Evolutionary conservation across 2,329 filamentous ascomycete species (phyloP).

Genomic region (Ophiocordyceps australis): DNA sequence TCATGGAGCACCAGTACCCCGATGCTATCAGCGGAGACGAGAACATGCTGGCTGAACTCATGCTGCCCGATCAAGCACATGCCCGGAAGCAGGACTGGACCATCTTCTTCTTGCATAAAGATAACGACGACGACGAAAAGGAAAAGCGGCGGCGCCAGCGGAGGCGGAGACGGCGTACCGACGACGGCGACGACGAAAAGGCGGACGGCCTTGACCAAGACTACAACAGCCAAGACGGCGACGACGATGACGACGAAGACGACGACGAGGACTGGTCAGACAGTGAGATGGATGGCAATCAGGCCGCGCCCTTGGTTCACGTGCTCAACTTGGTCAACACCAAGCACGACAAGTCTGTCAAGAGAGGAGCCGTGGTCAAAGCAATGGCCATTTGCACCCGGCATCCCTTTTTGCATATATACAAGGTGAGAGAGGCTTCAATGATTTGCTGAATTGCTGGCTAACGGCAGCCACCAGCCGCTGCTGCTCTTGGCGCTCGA

Average conservation of each 20-base stretch:
- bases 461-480: constrained; percentile 33
- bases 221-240: constrained; percentile 24
- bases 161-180: constrained; percentile 30
- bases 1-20: constrained; percentile 98
- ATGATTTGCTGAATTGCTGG: not conserved
- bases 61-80: constrained; percentile 95
- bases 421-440: constrained; percentile 47
- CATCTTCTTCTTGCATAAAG: constrained; percentile 96
- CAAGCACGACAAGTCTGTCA: constrained; percentile 84
- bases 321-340: constrained; percentile 96
- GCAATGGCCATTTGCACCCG: constrained; percentile 98
- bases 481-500: constrained; percentile 79
- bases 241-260: constrained; percentile 29
- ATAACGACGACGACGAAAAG: constrained; percentile 37
- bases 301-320: constrained; percentile 87
- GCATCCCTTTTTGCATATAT: constrained; percentile 95
- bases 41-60: constrained; percentile 93
- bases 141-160: constrained; percentile 29
- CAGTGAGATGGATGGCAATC: constrained; percentile 48
- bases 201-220: constrained; percentile 21
- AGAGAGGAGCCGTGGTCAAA: constrained; percentile 88
- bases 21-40: constrained; percentile 91
- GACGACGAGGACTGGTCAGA: constrained; percentile 36
- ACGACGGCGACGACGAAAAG: constrained; percentile 21
- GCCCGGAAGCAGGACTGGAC: constrained; percentile 95